phyloP scores from a whole-genome alignment of 2,329 filamentous ascomycete species.

The Aschersonia sp. region DNA sequence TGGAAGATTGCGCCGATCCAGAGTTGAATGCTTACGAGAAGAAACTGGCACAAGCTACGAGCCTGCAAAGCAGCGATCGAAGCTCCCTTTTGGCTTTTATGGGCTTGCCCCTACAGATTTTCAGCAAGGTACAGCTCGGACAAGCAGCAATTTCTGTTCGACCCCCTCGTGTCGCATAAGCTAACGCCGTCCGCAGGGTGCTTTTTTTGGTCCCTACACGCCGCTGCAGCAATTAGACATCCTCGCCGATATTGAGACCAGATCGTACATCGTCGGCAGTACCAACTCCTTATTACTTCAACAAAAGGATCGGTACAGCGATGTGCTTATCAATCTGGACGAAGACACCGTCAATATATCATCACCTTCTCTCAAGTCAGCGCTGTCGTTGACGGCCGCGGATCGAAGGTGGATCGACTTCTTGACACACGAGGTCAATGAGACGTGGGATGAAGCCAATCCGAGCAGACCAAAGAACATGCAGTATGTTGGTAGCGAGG shows the following conservation, averaged over 20 bases:
- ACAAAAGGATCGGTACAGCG: conserved; percentile 90
- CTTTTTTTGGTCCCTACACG: conserved; percentile 91
- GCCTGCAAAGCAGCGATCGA: conserved; percentile 81
- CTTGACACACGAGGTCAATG: conserved; percentile 80
- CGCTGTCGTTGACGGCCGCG: conserved; percentile 66
- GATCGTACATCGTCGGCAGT: conserved; percentile 93
- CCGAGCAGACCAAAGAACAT: conserved; percentile 84
- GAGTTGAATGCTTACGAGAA: conserved; percentile 74
- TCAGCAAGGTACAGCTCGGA: conserved; percentile 54
- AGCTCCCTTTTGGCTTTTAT: conserved; percentile 83
- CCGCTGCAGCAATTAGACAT: conserved; percentile 91
- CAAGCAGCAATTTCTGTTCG: too few species aligned
- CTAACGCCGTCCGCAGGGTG: conserved; percentile 41
- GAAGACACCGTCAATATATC: conserved; percentile 75
- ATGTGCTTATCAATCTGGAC: conserved; percentile 92
- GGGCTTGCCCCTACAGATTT: conserved; percentile 88
- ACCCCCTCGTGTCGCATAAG: too few species aligned
- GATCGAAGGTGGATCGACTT: conserved; percentile 96
- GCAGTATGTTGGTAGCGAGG: conserved; percentile 89
- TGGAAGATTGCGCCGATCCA: conserved; percentile 95
- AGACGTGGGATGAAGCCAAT: conserved; percentile 92
- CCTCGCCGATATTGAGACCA: conserved; percentile 83
- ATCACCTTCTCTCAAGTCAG: conserved; percentile 61
- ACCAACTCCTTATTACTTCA: conserved; percentile 90
- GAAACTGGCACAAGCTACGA: conserved; percentile 62